Evolutionary conservation across 164 flowering plant genomes (phyloP).

Genomic region (Santalum album): DNA sequence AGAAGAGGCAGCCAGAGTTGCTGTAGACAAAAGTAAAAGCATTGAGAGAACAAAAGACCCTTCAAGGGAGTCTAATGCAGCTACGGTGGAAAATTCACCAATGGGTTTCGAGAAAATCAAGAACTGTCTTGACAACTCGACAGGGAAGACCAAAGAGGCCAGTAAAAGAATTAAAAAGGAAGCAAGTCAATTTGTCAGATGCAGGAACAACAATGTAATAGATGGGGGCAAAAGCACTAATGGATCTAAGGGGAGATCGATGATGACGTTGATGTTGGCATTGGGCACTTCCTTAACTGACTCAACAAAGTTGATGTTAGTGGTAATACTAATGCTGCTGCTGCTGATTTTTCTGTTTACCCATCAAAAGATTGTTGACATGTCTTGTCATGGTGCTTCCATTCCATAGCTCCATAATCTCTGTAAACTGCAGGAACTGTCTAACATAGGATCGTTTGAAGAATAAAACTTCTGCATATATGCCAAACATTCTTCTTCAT

Average conservation of each 20-base stretch:
- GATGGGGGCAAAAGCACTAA: background rate
- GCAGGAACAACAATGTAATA: background rate
- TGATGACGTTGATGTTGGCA: too few relatives aligned
- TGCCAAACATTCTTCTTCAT: too few relatives aligned
- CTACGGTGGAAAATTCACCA: slow-evolving; percentile 13
- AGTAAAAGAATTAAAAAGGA: background rate
- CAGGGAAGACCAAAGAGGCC: background rate
- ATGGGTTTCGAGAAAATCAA: slow-evolving; percentile 5
- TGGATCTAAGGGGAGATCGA: too few relatives aligned
- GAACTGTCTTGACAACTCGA: background rate
- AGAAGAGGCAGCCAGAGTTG: slow-evolving; percentile 9
- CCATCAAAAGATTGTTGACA: background rate
- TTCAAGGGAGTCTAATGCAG: slow-evolving; percentile 19
- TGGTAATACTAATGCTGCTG: slow-evolving; percentile 1
- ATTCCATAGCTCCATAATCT: too few relatives aligned
- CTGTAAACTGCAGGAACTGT: too few relatives aligned
- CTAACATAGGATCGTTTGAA: too few relatives aligned
- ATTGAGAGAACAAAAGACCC: slow-evolving; percentile 19
- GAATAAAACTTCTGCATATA: too few relatives aligned
- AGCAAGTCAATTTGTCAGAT: background rate
- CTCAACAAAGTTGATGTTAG: background rate
- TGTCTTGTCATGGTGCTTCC: too few relatives aligned
- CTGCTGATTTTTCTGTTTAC: slow-evolving; percentile 2
- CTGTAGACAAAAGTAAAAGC: slow-evolving; percentile 5
- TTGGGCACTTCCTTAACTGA: background rate